phyloP scores from a whole-genome alignment of 2,329 filamentous ascomycete species.

The Epichloe sibirici region DNA sequence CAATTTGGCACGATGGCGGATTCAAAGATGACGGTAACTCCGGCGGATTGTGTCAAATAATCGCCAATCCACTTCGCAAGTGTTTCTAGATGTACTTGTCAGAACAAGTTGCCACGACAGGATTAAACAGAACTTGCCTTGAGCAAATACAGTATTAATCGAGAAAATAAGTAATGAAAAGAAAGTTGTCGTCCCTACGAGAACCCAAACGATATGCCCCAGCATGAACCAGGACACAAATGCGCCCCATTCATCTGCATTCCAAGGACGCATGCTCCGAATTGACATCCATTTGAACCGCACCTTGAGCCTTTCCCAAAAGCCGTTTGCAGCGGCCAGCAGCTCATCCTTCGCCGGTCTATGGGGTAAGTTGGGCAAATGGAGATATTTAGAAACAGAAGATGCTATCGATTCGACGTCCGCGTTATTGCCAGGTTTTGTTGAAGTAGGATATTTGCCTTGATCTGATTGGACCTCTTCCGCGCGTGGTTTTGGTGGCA shows the following conservation, averaged over 20 bases:
- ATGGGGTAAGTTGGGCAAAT: constrained; percentile 61
- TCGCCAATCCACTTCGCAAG: constrained; percentile 88
- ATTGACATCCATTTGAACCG: constrained; percentile 98
- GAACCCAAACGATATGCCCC: constrained; percentile 86
- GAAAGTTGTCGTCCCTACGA: constrained; percentile 96
- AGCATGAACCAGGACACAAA: constrained; percentile 90
- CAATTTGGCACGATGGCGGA: constrained; percentile 95
- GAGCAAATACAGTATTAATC: constrained; percentile 92
- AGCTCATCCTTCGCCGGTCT: constrained; percentile 89
- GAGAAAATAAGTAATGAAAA: constrained; percentile 82
- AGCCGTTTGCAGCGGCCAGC: constrained; percentile 79
- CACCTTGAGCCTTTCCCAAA: constrained; percentile 80
- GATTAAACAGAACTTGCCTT: constrained; percentile 44
- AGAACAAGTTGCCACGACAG: constrained; percentile 6
- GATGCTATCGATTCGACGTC: constrained; percentile 32
- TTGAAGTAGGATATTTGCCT: background rate
- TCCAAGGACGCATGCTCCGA: constrained; percentile 84
- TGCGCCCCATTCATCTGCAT: constrained; percentile 89
- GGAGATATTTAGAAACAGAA: constrained; percentile 47
- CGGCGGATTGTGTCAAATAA: constrained; percentile 87
- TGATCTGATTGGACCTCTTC: background rate
- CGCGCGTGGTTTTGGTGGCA: background rate
- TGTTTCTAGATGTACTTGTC: constrained; percentile 50
- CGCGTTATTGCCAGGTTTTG: constrained; percentile 6
- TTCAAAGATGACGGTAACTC: constrained; percentile 89